Evolutionary conservation across 2,329 filamentous ascomycete species (phyloP).

Genomic region (Neofusicoccum umdonicola): DNA sequence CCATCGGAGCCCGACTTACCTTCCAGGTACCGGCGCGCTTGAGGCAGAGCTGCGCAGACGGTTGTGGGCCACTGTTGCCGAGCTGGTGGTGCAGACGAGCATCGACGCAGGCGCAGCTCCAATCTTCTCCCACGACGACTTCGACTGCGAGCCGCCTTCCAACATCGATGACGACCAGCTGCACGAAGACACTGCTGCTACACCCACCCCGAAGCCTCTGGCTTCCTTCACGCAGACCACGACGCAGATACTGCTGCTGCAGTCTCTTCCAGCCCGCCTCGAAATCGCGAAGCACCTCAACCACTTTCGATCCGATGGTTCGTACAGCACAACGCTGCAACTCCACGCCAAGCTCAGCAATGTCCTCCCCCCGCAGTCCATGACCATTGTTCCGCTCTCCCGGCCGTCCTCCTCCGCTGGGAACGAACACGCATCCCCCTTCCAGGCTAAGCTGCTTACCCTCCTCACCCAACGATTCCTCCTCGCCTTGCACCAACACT

Average conservation of each 20-base stretch:
- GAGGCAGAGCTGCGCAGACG: constrained; percentile 43
- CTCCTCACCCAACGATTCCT: background rate
- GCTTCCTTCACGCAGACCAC: constrained; percentile 50
- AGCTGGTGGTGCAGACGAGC: constrained; percentile 36
- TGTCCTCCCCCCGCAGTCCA: constrained; percentile 5
- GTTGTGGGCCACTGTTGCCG: constrained; percentile 46
- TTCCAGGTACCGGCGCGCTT: constrained; percentile 35
- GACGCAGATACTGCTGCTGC: constrained; percentile 47
- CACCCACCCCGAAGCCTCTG: constrained; percentile 34
- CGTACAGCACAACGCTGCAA: constrained; percentile 50
- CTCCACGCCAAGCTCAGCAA: constrained; percentile 48
- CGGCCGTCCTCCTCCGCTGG: background rate
- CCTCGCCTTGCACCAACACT: background rate
- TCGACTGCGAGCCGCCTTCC: constrained; percentile 26
- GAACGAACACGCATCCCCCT: too few species aligned
- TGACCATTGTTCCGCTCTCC: background rate
- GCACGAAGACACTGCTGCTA: constrained; percentile 8
- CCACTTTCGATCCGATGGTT: constrained; percentile 43
- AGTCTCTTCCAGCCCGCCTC: constrained; percentile 46
- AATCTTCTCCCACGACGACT: constrained; percentile 30
- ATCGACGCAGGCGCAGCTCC: constrained; percentile 25
- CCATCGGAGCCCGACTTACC: constrained; percentile 38
- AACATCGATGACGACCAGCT: constrained; percentile 27
- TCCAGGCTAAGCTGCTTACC: background rate
- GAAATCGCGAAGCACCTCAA: constrained; percentile 49